Base-by-base conservation (phyloP, 768 basidiomycete species). In the Cubamyces sp. region DNA sequence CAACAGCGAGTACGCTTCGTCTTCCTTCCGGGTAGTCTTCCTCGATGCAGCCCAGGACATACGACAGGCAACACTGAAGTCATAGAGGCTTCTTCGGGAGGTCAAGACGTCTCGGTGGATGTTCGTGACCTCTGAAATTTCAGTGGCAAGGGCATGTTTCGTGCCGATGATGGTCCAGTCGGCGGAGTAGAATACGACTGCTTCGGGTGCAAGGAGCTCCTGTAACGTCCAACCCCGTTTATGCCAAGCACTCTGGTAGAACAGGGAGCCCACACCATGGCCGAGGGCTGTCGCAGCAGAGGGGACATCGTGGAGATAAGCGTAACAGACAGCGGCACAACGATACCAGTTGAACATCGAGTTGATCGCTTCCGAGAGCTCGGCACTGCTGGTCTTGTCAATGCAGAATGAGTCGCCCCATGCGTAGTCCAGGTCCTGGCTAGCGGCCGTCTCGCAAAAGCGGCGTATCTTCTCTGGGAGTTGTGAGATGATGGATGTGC, bases 331-430 rank as follows among this genome's bases (percentile, higher is more conserved):
- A 18, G n/a, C 30, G 1, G 54, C 47, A 34, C 57, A 62, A 2
- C 55, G 61, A 15, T 62, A 62, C 61, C 61, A 62, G 48, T 57
- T 49, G 54, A 45, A 62, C 61, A 62, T 62, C 16, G 61, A 62
- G 54, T 62, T 62, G 47, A 62, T 50, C 8, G 54, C 61, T 30
- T 62, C 61, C 25, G 61, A 62, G n/a, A 62, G 54, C 54, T 62
- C 61, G 5, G 61, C 49, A 41, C 61, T 62, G 48, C 61, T 62
- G 14, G 61, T 41, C 50, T 56, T 42, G 61, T 62, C 61, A 54
- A 62, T 62, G 43, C 61, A 62, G 54, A 40, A 43, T 2, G 42
- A 19, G 49, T 62, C 61, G 14, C 26, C 61, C 61, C 61, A 62
- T 3, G 41, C 54, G 47, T 51, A 50, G 3, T 62, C 54, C 30